These are phyloP conservation scores for Sporothrix euskadiensis DNA, from an alignment of 2,329 filamentous ascomycete species.

Conservation along the genomic window DNA sequence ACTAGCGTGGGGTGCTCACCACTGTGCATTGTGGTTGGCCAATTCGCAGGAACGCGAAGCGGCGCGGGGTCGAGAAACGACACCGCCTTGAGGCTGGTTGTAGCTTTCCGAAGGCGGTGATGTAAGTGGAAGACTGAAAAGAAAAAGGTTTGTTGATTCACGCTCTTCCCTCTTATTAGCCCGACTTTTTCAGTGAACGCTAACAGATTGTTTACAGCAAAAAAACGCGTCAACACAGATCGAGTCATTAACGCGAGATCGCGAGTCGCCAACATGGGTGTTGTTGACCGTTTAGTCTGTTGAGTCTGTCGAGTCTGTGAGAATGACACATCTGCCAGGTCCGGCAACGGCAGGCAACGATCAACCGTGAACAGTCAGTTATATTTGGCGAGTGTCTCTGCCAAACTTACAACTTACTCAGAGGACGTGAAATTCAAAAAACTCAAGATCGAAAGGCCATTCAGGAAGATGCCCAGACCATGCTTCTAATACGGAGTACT, in stretches of 20 bases:
- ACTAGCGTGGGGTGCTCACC: conserved; percentile 15
- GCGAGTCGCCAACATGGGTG: not conserved
- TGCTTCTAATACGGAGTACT: not conserved
- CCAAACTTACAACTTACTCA: not conserved
- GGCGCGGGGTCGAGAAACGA: not conserved
- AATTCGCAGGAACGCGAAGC: conserved; percentile 19
- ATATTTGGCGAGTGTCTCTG: no score
- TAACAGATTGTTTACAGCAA: not conserved
- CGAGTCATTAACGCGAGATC: not conserved
- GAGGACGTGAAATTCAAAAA: not conserved
- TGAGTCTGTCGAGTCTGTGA: no score
- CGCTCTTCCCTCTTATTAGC: not conserved
- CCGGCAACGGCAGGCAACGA: not conserved
- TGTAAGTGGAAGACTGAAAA: not conserved
- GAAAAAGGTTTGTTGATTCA: conserved; percentile 6
- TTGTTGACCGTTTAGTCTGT: not conserved
- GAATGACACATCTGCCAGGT: not conserved
- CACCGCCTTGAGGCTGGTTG: not conserved
- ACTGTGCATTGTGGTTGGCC: conserved; percentile 26
- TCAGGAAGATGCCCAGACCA: not conserved
- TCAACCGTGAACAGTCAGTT: not conserved
- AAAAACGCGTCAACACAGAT: not conserved
- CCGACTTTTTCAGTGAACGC: not conserved
- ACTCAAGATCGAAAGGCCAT: not conserved
- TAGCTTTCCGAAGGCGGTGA: conserved; percentile 17